These are phyloP conservation scores for Podospora bellae-mahoneyi DNA, from an alignment of 495 filamentous ascomycete species.

Conservation along the genomic window DNA sequence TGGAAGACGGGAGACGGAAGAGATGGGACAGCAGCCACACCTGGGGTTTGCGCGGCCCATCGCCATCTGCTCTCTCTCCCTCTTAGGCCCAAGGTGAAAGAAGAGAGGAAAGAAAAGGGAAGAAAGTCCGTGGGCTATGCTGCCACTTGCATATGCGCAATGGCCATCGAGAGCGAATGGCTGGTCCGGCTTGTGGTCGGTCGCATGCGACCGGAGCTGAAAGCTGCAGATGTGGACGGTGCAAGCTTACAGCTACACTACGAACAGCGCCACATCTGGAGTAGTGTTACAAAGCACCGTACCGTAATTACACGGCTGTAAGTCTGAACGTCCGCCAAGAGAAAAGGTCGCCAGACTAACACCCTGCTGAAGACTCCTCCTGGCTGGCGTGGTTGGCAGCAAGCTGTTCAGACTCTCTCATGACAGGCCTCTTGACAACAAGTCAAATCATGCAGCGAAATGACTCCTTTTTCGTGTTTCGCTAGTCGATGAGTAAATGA, in stretches of 20 bases:
- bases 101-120: neutral
- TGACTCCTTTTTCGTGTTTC: slow-evolving; percentile 5
- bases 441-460: neutral
- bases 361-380: neutral
- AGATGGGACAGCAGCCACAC: neutral
- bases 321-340: slow-evolving; percentile 6
- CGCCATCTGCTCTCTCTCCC: slow-evolving; percentile 9
- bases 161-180: slow-evolving; percentile 32
- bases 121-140: slow-evolving; percentile 41
- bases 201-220: slow-evolving; percentile 43
- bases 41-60: slow-evolving; percentile 19
- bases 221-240: slow-evolving; percentile 40
- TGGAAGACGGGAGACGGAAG: neutral
- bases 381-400: neutral
- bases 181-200: slow-evolving; percentile 20
- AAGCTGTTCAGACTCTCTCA: neutral
- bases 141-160: slow-evolving; percentile 44
- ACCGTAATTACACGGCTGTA: slow-evolving; percentile 1
- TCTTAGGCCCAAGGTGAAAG: neutral
- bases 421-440: slow-evolving; percentile 1
- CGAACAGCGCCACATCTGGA: slow-evolving; percentile 39
- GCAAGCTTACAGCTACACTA: slow-evolving; percentile 11
- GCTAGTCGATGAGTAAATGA: slow-evolving; percentile 5
- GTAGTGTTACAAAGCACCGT: slow-evolving; percentile 15
- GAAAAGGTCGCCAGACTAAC: slow-evolving; percentile 13